phyloP scores from a whole-genome alignment of 306 rosid genomes.

The Rubus idaeus region DNA sequence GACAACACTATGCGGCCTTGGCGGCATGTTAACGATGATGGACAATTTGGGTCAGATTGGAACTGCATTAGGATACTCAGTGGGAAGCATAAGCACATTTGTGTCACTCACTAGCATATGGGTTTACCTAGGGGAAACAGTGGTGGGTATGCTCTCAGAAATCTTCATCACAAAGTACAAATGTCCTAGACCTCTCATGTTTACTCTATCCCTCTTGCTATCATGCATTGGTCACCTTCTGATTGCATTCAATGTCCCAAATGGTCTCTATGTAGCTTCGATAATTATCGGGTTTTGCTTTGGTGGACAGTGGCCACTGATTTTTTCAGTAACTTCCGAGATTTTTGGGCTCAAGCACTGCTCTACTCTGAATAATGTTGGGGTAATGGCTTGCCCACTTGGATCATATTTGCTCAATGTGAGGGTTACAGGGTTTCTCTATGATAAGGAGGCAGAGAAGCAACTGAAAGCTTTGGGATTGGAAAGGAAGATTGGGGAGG shows the following conservation, averaged over 20 bases:
- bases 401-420: constrained; percentile 36
- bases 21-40: constrained; percentile 10
- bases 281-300: constrained; percentile 31
- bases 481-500: constrained; percentile 12
- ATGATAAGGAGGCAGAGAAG: constrained; percentile 31
- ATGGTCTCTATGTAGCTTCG: constrained; percentile 31
- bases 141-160: constrained; percentile 13
- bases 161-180: constrained; percentile 30
- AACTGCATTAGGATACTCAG: constrained; percentile 11
- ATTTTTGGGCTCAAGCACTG: constrained; percentile 34
- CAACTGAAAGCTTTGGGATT: constrained; percentile 23
- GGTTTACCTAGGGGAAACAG: constrained; percentile 15
- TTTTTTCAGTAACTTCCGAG: constrained; percentile 29
- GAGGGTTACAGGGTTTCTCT: constrained; percentile 26
- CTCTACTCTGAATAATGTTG: constrained; percentile 29
- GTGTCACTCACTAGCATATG: constrained; percentile 24
- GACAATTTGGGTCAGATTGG: constrained; percentile 34
- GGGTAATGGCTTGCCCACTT: constrained; percentile 31
- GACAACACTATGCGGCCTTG: constrained; percentile 10
- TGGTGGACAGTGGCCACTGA: constrained; percentile 29
- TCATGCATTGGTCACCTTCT: constrained; percentile 37
- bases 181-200: constrained; percentile 34
- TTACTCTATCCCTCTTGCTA: constrained; percentile 27
- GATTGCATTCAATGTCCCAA: constrained; percentile 33
- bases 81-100: constrained; percentile 17